Evolutionary conservation across 768 basidiomycete genomes (phyloP), one percentile per base, ranked within the genome.

Genomic region (Auricularia sp.): DNA sequence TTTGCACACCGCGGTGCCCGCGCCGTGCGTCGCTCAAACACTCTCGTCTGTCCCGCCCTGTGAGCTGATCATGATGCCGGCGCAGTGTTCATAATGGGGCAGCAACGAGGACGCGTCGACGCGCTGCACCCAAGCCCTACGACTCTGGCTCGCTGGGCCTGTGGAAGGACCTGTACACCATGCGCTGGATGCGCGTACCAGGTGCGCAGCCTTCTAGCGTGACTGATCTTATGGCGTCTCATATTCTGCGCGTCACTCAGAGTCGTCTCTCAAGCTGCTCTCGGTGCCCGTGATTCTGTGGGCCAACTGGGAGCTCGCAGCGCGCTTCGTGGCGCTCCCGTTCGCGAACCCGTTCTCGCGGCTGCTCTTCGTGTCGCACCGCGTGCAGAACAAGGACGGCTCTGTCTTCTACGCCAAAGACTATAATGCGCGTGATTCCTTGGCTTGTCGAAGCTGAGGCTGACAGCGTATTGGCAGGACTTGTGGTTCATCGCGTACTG

Each of bases 401-500:
- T 8, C 8, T 14, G 23, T 59, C 23, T 59, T 18, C 39, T 92
- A 90, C 70, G 77, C 77, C 51, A 98, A 93, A 76, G 83, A 82
- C 16, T 88, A 80, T 62, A 67, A 66, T 53, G 73, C 73, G 11
- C 53, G 39, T 14, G 8, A 8, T 42, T 42, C 39, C 39, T 29
- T 29, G 29, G 29, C 29, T 29, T 29, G 29, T 29, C 29, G 29
- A 29, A 29, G 29, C 29, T 29, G 29, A 29, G 29, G 29, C 29
- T 42, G 12, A 42, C 39, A 42, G 39, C 39, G 39, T 1, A 7
- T 14, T 42, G 39, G 39, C 39, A 42, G 65, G 96, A 98, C 71
- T 67, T 93, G 8, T 71, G 81, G 16, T 99, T 99, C 76, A 69
- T 98, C 58, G 80, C 81, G 3, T 95, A 91, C 75, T 79, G 95